These are phyloP conservation scores for Phytopythium aichiense DNA, from an alignment of 352 stramenopile genomes.

Conservation along the genomic window DNA sequence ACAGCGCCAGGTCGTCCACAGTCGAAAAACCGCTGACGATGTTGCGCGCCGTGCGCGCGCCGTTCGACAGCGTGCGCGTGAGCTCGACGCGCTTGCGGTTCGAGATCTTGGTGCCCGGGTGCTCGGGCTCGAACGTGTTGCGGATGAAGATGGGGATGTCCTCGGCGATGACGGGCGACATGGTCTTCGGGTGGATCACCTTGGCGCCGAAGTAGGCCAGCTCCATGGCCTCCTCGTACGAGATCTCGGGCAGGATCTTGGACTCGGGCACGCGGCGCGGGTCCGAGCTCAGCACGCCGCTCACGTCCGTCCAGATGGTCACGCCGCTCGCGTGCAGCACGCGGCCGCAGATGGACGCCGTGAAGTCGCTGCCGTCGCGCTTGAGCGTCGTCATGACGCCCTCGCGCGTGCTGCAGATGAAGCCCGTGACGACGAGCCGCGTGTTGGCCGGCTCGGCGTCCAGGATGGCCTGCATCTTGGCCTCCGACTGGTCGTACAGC, in stretches of 20 bases:
- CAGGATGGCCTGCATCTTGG: constrained; percentile 59
- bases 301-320: constrained; percentile 98
- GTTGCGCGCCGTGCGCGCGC: constrained; percentile 49
- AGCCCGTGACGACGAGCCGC: constrained; percentile 95
- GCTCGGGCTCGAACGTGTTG: constrained; percentile 94
- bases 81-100: constrained; percentile 56
- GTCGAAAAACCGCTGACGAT: constrained; percentile 90
- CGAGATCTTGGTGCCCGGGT: constrained; percentile 79
- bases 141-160: constrained; percentile 97
- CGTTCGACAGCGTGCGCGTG: constrained; percentile 58
- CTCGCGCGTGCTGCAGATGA: constrained; percentile 93
- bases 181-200: constrained; percentile 97
- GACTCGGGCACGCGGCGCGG: constrained; percentile 92
- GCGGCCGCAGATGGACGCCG: constrained; percentile 94
- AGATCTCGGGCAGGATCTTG: constrained; percentile 88
- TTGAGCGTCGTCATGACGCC: constrained; percentile 96
- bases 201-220: constrained; percentile 98
- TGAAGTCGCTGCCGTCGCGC: constrained; percentile 96
- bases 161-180: constrained; percentile 87
- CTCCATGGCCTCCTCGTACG: constrained; percentile 98
- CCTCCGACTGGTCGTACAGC: constrained; percentile 65
- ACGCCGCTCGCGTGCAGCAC: constrained; percentile 89
- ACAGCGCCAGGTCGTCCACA: constrained; percentile 92
- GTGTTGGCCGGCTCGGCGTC: constrained; percentile 40
- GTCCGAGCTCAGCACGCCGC: constrained; percentile 94